Base-by-base conservation (phyloP, 768 basidiomycete genomes). In the Cystobasidium onofrii region DNA sequence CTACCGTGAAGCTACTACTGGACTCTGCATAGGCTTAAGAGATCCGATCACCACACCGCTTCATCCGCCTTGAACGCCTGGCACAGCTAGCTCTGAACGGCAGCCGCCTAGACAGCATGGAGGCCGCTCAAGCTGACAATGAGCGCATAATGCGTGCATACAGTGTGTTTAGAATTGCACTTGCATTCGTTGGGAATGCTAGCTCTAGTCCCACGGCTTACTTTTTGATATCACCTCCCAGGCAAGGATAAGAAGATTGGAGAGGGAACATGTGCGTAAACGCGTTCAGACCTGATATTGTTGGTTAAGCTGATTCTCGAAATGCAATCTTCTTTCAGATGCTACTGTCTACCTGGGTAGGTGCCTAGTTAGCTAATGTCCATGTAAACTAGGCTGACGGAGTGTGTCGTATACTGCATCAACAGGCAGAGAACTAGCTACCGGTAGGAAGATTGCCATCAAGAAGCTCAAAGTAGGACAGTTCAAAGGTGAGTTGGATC, bases 391-490 rank as follows among this genome's bases (percentile, higher is more conserved):
- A 54, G 13, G 25, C 75, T 57, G 23, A 60, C 29, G 39, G 15
- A n/a, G n/a, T n/a, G n/a, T n/a, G n/a, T 15, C 39, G 39, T 39
- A 39, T 15, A 39, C 44, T 15, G 36, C 1, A 31, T 33, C 60
- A n/a, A 52, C 75, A 92, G 91, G 90, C 29, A 84, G 88, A 75
- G 89, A 92, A 78, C 84, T 86, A 20, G 83, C 87, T 0, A 90
- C 90, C 1, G 87, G 87, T 34, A 84, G 88, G n/a, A 90, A 88
- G 81, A 88, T 97, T 0, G 96, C 96, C 72, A 95, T 99, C 78
- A 99, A 99, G 84, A 98, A 98, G 82, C 95, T 79, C 74, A 79
- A 78, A 46, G 77, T 78, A 23, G 79, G 78, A 13, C 76, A 76
- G 36, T 78, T 79, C 77, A 79, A 77, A 64, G 69, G 54, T 63